Evolutionary conservation across 1,284 basidiomycete species (phyloP).

Genomic region (Leccinum huronense): DNA sequence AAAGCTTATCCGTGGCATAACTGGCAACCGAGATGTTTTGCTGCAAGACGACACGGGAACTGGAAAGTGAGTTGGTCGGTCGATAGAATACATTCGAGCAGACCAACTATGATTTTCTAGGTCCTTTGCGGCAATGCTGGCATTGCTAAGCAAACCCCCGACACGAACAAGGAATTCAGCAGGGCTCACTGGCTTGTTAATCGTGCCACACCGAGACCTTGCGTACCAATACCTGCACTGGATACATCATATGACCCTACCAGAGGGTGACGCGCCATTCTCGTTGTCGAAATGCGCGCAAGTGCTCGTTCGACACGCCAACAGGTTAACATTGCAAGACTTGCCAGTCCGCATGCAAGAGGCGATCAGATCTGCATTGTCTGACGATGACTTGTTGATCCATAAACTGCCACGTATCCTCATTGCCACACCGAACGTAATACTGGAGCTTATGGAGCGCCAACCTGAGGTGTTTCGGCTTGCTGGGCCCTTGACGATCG

Average conservation of each 20-base stretch:
- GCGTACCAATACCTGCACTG: constrained; percentile 68
- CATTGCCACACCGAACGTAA: constrained; percentile 67
- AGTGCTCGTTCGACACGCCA: constrained; percentile 50
- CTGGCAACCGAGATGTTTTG: constrained; percentile 57
- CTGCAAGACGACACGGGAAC: constrained; percentile 69
- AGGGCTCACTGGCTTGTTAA: constrained; percentile 51
- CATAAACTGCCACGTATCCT: constrained; percentile 60
- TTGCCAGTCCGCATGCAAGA: constrained; percentile 33
- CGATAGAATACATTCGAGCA: constrained; percentile 3
- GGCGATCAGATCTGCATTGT: constrained; percentile 36
- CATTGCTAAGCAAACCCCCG: constrained; percentile 58
- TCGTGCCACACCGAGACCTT: constrained; percentile 75
- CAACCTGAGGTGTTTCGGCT: constrained; percentile 47
- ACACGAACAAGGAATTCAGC: constrained; percentile 16
- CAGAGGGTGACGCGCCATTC: constrained; percentile 30
- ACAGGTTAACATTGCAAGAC: constrained; percentile 33
- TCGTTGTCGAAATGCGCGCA: constrained; percentile 50
- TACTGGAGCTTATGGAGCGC: constrained; percentile 53
- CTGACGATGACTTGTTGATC: constrained; percentile 41
- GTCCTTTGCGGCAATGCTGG: constrained; percentile 67
- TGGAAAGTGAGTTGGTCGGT: constrained; percentile 61
- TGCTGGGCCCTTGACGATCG: constrained; percentile 50
- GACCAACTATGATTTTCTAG: constrained; percentile 37
- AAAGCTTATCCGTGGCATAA: constrained; percentile 60
- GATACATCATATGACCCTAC: constrained; percentile 54